These are phyloP conservation scores for Thymus quinquecostatus DNA, from an alignment of 257 asterid species.

Conservation along the genomic window DNA sequence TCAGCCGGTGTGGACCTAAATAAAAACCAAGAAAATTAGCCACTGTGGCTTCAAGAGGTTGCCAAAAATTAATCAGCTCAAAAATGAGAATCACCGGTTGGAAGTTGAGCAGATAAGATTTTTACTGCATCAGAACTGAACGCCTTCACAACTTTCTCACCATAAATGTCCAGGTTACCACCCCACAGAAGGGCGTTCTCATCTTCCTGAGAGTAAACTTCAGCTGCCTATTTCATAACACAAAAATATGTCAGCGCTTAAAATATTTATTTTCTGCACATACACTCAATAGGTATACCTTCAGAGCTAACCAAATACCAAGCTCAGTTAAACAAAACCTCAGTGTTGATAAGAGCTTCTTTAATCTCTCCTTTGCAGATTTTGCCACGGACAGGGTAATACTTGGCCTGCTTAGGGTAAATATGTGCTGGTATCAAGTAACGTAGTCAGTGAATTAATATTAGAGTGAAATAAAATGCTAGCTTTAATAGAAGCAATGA, in stretches of 20 bases:
- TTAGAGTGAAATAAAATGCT: conserved; percentile 3
- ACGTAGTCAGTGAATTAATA: conserved; percentile 27
- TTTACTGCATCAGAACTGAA: conserved; percentile 58
- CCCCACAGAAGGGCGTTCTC: conserved; percentile 49
- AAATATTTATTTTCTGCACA: background rate
- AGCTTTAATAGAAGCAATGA: background rate
- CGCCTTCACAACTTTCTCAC: conserved; percentile 44
- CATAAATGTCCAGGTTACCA: conserved; percentile 39
- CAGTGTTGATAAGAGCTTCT: conserved; percentile 42
- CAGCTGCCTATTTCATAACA: conserved; percentile 64
- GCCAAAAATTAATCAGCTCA: background rate
- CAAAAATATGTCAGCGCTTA: background rate
- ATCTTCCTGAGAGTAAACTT: conserved; percentile 48
- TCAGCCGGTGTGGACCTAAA: conserved; percentile 47
- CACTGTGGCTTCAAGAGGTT: conserved; percentile 7
- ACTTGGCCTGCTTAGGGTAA: conserved; percentile 24
- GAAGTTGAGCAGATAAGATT: conserved; percentile 48
- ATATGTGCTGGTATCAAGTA: conserved; percentile 49
- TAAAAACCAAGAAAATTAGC: conserved; percentile 9
- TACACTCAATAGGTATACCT: conserved; percentile 53
- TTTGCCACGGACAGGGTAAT: conserved; percentile 29
- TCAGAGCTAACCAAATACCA: conserved; percentile 73
- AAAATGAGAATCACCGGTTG: conserved; percentile 51
- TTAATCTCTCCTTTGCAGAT: conserved; percentile 50
- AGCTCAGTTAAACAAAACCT: conserved; percentile 68